Conservation (phyloP, 2,329 filamentous ascomycete genomes). For the Hirsutella thompsonii region DNA sequence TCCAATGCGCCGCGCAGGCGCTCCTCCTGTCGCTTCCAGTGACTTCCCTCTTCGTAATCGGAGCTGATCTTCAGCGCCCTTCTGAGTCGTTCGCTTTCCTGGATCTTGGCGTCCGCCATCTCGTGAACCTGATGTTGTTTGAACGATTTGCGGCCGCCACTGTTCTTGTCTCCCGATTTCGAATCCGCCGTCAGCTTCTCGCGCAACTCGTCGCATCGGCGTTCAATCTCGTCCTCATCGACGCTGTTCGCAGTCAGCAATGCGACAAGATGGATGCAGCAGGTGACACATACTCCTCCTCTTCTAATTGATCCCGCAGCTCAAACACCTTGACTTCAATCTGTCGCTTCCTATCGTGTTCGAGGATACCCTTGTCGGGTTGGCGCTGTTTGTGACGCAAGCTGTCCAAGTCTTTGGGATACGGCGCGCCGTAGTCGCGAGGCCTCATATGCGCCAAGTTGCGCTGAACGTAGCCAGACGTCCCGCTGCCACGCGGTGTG, state of each 20-base stretch:
- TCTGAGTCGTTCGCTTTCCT: conserved; percentile 80
- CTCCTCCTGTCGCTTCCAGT: conserved; percentile 79
- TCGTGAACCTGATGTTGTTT: conserved; percentile 96
- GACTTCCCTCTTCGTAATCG: conserved; percentile 73
- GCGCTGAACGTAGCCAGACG: conserved; percentile 93
- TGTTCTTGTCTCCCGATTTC: conserved; percentile 17
- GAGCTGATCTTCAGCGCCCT: conserved; percentile 78
- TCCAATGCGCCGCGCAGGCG: conserved; percentile 34
- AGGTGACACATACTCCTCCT: conserved; percentile 51
- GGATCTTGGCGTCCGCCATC: conserved; percentile 88
- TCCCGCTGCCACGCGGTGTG: conserved; percentile 88
- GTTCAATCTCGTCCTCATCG: conserved; percentile 85
- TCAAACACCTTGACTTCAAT: conserved; percentile 92
- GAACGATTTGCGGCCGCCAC: conserved; percentile 38
- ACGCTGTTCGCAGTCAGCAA: conserved; percentile 32
- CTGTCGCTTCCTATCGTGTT: conserved; percentile 83
- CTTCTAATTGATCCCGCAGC: conserved; percentile 79
- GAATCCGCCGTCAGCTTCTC: conserved; percentile 26
- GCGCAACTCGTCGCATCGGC: conserved; percentile 30
- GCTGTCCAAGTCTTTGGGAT: conserved; percentile 55
- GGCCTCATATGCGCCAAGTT: conserved; percentile 82
- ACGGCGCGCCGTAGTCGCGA: conserved; percentile 69
- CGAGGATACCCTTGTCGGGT: conserved; percentile 83
- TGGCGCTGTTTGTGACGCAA: conserved; percentile 67
- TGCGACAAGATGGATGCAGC: neutral